A percentile compares a stretch with the other conserved stretches of the same genome.
Conservation (phyloP, 1,284 basidiomycete species). For the Cutaneotrichosporon sp. region DNA sequence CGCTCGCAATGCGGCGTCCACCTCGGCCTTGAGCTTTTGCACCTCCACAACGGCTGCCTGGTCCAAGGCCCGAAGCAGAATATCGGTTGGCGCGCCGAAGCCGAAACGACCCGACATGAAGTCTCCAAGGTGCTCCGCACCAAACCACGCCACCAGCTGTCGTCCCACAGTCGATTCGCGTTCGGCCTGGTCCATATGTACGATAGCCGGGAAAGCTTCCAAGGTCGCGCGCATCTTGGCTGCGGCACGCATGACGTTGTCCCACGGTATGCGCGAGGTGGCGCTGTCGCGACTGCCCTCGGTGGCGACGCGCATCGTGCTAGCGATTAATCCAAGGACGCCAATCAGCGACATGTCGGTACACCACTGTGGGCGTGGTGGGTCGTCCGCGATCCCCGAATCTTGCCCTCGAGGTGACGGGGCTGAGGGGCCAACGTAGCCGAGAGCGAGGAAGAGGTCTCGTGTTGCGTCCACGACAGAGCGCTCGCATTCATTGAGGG, state of each 20-base stretch:
- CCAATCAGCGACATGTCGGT: slow-evolving; percentile 43
- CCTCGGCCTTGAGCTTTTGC: slow-evolving; percentile 30
- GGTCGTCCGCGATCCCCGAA: slow-evolving; percentile 25
- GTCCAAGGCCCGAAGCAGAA: slow-evolving; percentile 28
- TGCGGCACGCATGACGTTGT: slow-evolving; percentile 40
- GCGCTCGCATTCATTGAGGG: slow-evolving; percentile 20
- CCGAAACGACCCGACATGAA: slow-evolving; percentile 42
- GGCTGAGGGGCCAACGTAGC: slow-evolving; percentile 48
- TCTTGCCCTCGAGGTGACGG: slow-evolving; percentile 16
- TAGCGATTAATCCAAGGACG: slow-evolving; percentile 38
- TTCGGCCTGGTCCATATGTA: slow-evolving; percentile 20
- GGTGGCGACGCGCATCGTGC: slow-evolving; percentile 30
- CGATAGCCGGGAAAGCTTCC: slow-evolving; percentile 30
- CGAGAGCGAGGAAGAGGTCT: slow-evolving; percentile 39
- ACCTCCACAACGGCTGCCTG: slow-evolving; percentile 30
- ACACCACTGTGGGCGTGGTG: slow-evolving; percentile 43
- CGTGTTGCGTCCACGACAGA: slow-evolving; percentile 36
- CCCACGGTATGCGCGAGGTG: slow-evolving; percentile 29
- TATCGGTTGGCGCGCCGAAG: slow-evolving; percentile 28
- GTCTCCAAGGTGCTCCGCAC: slow-evolving; percentile 34
- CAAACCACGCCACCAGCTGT: slow-evolving; percentile 29
- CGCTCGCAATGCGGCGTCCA: slow-evolving; percentile 29
- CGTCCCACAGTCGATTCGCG: slow-evolving; percentile 24
- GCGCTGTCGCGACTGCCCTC: slow-evolving; percentile 18
- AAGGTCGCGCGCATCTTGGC: slow-evolving; percentile 41